Base-by-base conservation (phyloP, 1,284 basidiomycete species). In the Phlebopus sp. region DNA sequence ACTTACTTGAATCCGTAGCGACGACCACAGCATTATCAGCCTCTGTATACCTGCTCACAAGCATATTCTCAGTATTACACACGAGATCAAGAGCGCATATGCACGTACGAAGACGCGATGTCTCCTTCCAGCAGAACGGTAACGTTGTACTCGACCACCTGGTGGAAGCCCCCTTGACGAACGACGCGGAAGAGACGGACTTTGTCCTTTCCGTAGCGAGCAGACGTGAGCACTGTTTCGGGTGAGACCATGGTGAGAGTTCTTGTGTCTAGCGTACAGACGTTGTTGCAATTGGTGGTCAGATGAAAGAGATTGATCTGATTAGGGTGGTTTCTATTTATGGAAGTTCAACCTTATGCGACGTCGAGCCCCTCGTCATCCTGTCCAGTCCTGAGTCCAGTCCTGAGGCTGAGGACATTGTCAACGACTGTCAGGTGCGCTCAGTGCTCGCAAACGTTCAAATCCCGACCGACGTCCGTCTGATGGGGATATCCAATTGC, bases 121-220 rank as follows among this genome's bases (percentile, higher is more conserved):
- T 84, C 79, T 6, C 93, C 93, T 67, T 95, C 90, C 11, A 96
- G 69, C 39, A 95, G 72, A 3, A 82, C 78, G 25, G 77, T 76
- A 21, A 93, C 86, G 52, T 83, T 86, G 69, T 92, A 93, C 64
- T 93, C 91, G 37, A 86, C 90, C 13, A 92, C 70, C 42, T 81
- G 75, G 60, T 86, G 90, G 74, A 77, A 76, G 32, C 70, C 65
- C 6, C 70, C 78, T 53, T 86, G 81, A 14, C 91, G 78, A n/a
- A 94, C 90, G 49, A 95, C 77, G 32, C 93, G 82, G 54, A 90
- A 79, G 35, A 96, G 85, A 31, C 90, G 79, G 25, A 97, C 80
- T 58, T 88, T 86, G 69, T 91, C 86, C 70, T 96, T 96, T 27
- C 92, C 92, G 60, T 92, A 92, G 21, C 81, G 79, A 2, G 88